A percentile compares a stretch with the other conserved stretches of the same genome.
These are phyloP conservation scores for Solanum etuberosum DNA, from an alignment of 257 asterid species.

Conservation along the genomic window DNA sequence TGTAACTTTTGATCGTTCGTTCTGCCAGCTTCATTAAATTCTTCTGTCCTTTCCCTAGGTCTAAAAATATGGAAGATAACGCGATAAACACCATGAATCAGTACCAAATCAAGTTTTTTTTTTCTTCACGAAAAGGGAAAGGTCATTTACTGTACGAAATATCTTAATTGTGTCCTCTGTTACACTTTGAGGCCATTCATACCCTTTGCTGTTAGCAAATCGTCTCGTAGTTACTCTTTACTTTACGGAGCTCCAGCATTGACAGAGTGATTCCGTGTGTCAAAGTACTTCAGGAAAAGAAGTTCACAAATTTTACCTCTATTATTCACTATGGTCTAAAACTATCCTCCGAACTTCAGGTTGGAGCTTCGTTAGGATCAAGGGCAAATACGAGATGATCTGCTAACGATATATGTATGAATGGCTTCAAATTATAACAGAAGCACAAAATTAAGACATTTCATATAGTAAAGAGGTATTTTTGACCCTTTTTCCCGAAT, in stretches of 20 bases:
- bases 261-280: background rate
- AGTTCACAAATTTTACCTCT: background rate
- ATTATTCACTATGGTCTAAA: background rate
- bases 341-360: background rate
- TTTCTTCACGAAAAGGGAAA: background rate
- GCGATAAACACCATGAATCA: background rate
- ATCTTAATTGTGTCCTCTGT: background rate
- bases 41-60: constrained; percentile 8
- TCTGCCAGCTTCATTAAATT: constrained; percentile 26
- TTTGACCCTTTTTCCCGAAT: background rate
- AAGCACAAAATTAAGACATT: background rate
- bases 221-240: background rate
- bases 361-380: background rate
- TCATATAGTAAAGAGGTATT: background rate
- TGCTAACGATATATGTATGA: background rate
- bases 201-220: background rate
- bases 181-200: background rate
- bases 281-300: background rate
- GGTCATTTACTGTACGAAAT: background rate
- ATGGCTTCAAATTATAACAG: background rate
- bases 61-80: background rate
- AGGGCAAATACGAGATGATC: background rate
- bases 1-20: constrained; percentile 26
- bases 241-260: background rate
- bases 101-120: too few relatives aligned